These are phyloP conservation scores for Paramyrothecium sp. DNA, from an alignment of 2,329 filamentous ascomycete species.

Conservation along the genomic window DNA sequence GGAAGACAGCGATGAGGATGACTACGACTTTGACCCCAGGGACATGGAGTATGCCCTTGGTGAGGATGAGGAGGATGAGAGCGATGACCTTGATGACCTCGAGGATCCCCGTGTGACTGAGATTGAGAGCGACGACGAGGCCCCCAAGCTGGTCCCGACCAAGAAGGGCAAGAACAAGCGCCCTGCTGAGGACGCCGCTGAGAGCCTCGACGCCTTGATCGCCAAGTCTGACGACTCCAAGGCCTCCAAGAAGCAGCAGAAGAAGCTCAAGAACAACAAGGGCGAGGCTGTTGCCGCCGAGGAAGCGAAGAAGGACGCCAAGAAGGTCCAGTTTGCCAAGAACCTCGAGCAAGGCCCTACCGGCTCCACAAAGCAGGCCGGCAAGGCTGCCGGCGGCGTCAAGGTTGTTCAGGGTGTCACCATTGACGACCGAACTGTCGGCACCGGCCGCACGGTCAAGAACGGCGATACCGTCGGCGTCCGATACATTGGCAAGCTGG, in stretches of 20 bases:
- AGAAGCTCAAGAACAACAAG: slow-evolving; percentile 99
- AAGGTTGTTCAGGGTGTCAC: slow-evolving; percentile 87
- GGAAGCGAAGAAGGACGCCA: slow-evolving; percentile 60
- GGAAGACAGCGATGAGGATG: slow-evolving; percentile 64
- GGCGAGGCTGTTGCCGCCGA: slow-evolving; percentile 73
- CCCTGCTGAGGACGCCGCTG: slow-evolving; percentile 67
- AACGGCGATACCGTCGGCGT: slow-evolving; percentile 87
- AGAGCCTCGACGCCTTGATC: slow-evolving; percentile 81
- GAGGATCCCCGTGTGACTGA: slow-evolving; percentile 81
- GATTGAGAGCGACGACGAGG: slow-evolving; percentile 75
- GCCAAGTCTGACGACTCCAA: slow-evolving; percentile 72
- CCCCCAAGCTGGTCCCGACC: slow-evolving; percentile 55
- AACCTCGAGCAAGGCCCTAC: slow-evolving; percentile 97
- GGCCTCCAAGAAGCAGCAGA: slow-evolving; percentile 93
- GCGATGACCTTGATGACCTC: slow-evolving; percentile 75
- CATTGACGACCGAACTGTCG: slow-evolving; percentile 92
- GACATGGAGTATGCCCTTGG: slow-evolving; percentile 72
- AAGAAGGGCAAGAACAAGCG: slow-evolving; percentile 94
- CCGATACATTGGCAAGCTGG: slow-evolving; percentile 97
- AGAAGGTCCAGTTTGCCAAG: slow-evolving; percentile 99
- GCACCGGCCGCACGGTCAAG: slow-evolving; percentile 82
- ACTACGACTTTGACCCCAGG: slow-evolving; percentile 80
- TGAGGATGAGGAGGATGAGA: slow-evolving; percentile 67
- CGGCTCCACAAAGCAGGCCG: slow-evolving; percentile 51
- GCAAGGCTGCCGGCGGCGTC: slow-evolving; percentile 58